Conservation (phyloP, 2,329 filamentous ascomycete species). For the Ascosphaera apis region DNA sequence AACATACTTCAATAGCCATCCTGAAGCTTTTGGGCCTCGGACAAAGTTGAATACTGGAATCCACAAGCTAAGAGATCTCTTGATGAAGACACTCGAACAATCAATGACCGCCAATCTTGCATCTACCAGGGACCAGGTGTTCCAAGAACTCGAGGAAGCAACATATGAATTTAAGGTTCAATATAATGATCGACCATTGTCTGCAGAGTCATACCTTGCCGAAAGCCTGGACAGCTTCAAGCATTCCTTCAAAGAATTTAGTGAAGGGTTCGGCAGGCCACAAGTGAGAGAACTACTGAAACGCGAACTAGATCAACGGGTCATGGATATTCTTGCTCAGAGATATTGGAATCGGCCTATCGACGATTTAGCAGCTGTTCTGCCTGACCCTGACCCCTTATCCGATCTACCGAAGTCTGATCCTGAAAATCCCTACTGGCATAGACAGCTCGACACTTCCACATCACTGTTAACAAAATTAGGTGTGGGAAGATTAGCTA, state of each 20-base stretch:
- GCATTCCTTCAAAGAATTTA: constrained; percentile 88
- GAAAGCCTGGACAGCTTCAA: constrained; percentile 93
- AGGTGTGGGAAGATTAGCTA: constrained; percentile 78
- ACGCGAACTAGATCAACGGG: constrained; percentile 76
- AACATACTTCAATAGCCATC: constrained; percentile 65
- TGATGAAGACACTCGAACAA: constrained; percentile 91
- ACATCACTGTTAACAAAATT: constrained; percentile 79
- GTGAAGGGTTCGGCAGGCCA: constrained; percentile 66
- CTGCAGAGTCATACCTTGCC: constrained; percentile 86
- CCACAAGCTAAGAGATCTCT: constrained; percentile 67
- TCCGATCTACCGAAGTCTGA: constrained; percentile 65
- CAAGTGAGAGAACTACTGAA: constrained; percentile 83
- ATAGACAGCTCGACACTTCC: constrained; percentile 78
- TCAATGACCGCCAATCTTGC: constrained; percentile 90
- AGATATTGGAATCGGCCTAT: constrained; percentile 96
- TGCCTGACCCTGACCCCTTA: constrained; percentile 47
- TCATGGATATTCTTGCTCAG: constrained; percentile 77
- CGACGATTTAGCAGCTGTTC: constrained; percentile 47
- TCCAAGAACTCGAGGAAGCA: constrained; percentile 85
- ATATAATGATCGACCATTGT: constrained; percentile 88
- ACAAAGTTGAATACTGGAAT: constrained; percentile 61
- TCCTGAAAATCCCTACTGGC: constrained; percentile 72
- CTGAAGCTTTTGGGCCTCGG: constrained; percentile 51
- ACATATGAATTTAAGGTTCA: constrained; percentile 99
- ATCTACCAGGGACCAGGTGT: constrained; percentile 73